These are phyloP conservation scores for Phlyctochytrium planicorne DNA, from an alignment of 192 early-diverging fungal genomes.

Conservation along the genomic window DNA sequence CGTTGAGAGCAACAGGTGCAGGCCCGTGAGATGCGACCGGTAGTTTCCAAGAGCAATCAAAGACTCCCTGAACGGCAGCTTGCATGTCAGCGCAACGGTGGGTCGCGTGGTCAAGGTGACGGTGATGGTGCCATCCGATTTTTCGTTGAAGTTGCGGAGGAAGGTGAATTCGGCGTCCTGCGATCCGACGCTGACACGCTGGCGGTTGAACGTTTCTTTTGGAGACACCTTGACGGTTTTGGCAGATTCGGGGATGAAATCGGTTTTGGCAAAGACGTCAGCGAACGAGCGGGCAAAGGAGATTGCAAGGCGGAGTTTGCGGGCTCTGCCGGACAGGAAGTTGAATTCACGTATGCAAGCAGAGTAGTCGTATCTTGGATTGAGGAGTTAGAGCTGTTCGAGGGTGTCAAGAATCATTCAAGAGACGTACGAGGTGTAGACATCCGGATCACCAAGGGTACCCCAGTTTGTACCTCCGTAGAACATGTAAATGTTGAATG, in stretches of 20 bases:
- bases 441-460: constrained; percentile 58
- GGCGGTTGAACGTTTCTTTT: not conserved
- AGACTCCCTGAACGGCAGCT: constrained; percentile 57
- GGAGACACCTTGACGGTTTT: constrained; percentile 8
- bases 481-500: constrained; percentile 66
- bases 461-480: constrained; percentile 85
- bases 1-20: constrained; percentile 56
- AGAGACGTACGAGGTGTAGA: too few species aligned
- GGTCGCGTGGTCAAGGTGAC: constrained; percentile 22
- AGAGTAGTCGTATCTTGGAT: constrained; percentile 76
- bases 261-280: constrained; percentile 36
- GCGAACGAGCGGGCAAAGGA: constrained; percentile 63
- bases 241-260: not conserved
- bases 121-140: constrained; percentile 40
- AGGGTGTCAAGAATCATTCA: too few species aligned
- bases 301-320: constrained; percentile 57
- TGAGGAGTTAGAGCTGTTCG: too few species aligned
- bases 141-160: constrained; percentile 63
- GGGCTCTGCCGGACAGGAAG: constrained; percentile 60
- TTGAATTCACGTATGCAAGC: constrained; percentile 74
- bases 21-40: constrained; percentile 38
- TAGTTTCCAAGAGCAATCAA: constrained; percentile 68
- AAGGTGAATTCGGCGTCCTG: constrained; percentile 37
- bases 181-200: constrained; percentile 2
- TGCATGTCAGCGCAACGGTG: constrained; percentile 35